A percentile compares a stretch with the other conserved stretches of the same genome.
Conservation (phyloP, 306 rosid species). For the Quercus aquifolioides region DNA sequence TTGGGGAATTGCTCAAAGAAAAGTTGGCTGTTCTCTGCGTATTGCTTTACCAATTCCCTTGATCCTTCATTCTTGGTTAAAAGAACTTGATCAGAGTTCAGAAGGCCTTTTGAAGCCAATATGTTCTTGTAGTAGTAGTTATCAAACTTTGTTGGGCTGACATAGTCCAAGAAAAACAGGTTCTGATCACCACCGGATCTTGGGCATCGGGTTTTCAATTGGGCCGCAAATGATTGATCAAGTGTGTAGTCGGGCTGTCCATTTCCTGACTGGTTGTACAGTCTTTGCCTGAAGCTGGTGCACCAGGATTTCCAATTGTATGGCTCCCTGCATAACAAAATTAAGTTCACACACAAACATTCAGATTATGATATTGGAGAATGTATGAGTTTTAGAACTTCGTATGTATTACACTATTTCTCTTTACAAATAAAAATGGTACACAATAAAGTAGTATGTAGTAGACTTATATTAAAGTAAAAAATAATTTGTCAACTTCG, state of each 20-base stretch:
- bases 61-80: conserved; percentile 50
- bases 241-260: conserved; percentile 66
- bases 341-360: too few species aligned
- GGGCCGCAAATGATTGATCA: conserved; percentile 48
- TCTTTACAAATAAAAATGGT: too few species aligned
- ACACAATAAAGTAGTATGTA: too few species aligned
- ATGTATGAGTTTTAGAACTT: too few species aligned
- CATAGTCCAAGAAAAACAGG: conserved; percentile 63
- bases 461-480: too few species aligned
- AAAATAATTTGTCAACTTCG: too few species aligned
- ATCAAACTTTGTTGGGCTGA: conserved; percentile 70
- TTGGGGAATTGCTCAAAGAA: conserved; percentile 77
- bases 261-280: conserved; percentile 79
- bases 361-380: too few species aligned
- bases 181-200: conserved; percentile 83
- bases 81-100: conserved; percentile 76
- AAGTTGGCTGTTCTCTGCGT: conserved; percentile 46
- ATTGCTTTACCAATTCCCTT: conserved; percentile 50
- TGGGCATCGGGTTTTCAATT: conserved; percentile 57
- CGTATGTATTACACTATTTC: too few species aligned
- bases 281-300: conserved; percentile 87
- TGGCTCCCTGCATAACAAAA: conserved; percentile 60
- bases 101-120: conserved; percentile 63
- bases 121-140: conserved; percentile 76
- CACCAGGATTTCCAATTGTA: conserved; percentile 81